These are phyloP conservation scores for Arachnopeziza araneosa DNA, from an alignment of 2,329 filamentous ascomycete species.

Conservation along the genomic window DNA sequence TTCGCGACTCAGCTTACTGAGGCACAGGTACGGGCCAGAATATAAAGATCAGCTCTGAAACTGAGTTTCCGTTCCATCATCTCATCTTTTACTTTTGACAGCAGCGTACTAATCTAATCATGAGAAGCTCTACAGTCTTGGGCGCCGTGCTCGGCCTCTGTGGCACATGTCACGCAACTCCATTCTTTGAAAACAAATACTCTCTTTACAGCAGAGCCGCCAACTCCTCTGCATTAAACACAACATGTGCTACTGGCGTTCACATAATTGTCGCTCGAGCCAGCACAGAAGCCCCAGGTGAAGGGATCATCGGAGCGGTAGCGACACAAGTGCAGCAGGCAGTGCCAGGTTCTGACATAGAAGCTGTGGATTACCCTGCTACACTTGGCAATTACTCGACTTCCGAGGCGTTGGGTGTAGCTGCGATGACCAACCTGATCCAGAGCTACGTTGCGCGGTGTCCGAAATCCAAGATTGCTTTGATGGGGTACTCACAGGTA, in stretches of 20 bases:
- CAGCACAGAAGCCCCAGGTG: constrained; percentile 30
- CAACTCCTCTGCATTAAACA: constrained; percentile 2
- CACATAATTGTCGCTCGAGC: constrained; percentile 35
- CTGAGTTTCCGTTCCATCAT: background rate
- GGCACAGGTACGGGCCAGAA: background rate
- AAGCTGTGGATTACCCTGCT: constrained; percentile 32
- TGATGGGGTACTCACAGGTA: constrained; percentile 33
- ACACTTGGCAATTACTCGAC: constrained; percentile 24
- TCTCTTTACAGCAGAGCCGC: background rate
- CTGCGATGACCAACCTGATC: constrained; percentile 28
- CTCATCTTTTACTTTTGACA: background rate
- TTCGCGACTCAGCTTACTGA: background rate
- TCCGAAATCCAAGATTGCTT: constrained; percentile 28
- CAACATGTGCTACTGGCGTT: constrained; percentile 7
- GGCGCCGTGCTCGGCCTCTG: background rate
- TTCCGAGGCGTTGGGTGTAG: constrained; percentile 29
- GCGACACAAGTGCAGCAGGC: constrained; percentile 27
- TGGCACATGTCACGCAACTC: background rate
- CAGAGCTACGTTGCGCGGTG: constrained; percentile 29
- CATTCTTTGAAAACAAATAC: background rate
- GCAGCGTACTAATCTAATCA: background rate
- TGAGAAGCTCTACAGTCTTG: background rate
- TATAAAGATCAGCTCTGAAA: background rate
- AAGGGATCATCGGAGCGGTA: constrained; percentile 32
- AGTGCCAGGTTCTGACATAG: constrained; percentile 31